phyloP scores from a whole-genome alignment of 192 early-diverging fungal species.

The Podila epicladia region DNA sequence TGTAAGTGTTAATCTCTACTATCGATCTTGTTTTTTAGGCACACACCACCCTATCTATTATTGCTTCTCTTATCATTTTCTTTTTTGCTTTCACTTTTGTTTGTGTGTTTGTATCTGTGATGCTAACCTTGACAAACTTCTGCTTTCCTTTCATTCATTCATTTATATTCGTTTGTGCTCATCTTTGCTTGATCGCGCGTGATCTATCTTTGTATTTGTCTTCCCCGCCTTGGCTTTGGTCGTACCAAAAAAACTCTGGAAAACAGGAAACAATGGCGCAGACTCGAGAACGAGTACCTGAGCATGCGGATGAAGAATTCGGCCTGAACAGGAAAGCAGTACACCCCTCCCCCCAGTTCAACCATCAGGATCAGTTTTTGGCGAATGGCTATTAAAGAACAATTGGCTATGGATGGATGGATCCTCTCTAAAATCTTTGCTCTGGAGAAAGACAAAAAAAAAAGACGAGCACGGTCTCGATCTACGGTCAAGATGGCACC shows the following conservation, averaged over 20 bases:
- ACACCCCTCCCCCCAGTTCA: too few species aligned
- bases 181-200: slow-evolving; percentile 3
- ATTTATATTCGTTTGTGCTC: not conserved
- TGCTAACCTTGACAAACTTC: not conserved
- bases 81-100: not conserved
- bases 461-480: too few species aligned
- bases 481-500: too few species aligned
- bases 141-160: too few species aligned
- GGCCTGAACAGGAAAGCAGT: too few species aligned
- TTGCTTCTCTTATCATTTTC: not conserved
- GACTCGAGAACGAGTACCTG: slow-evolving; percentile 38
- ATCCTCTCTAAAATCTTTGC: too few species aligned
- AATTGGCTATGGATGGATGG: too few species aligned
- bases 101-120: not conserved
- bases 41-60: not conserved
- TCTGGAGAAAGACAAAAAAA: too few species aligned
- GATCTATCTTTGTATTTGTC: not conserved
- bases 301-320: slow-evolving; percentile 23
- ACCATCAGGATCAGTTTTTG: too few species aligned
- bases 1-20: slow-evolving; percentile 11
- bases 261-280: slow-evolving; percentile 40
- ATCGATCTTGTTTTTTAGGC: not conserved
- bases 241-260: not conserved
- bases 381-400: too few species aligned
- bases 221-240: not conserved